A percentile compares a stretch with the other conserved stretches of the same genome.
These are phyloP conservation scores for Metschnikowia vanudenii DNA, from an alignment of 805 yeast genomes.

Conservation along the genomic window DNA sequence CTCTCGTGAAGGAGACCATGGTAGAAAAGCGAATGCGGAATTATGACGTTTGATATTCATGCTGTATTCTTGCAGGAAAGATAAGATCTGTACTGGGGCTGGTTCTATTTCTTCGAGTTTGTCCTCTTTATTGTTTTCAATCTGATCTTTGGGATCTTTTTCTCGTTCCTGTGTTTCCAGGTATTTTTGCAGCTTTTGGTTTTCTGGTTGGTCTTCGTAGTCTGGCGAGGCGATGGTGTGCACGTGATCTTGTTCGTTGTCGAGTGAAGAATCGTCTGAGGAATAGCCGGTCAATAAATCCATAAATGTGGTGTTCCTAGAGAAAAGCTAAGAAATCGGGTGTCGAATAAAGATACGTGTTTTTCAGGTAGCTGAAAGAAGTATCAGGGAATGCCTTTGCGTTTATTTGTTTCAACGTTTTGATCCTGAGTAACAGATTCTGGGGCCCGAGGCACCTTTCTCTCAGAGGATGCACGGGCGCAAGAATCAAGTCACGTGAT, in stretches of 20 bases:
- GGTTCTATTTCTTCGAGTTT: neutral
- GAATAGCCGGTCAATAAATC: constrained; percentile 18
- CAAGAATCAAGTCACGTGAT: too few relatives aligned
- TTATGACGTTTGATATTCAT: constrained; percentile 16
- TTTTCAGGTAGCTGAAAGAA: neutral
- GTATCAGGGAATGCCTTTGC: too few relatives aligned
- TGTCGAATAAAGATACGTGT: neutral
- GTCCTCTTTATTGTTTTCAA: neutral
- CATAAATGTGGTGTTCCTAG: constrained; percentile 2
- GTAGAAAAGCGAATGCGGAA: constrained; percentile 19
- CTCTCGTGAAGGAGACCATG: constrained; percentile 19
- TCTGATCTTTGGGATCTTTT: neutral
- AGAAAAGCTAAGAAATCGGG: too few relatives aligned
- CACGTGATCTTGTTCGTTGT: neutral
- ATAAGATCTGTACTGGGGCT: constrained; percentile 2
- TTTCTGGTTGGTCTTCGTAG: neutral
- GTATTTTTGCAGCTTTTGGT: too few relatives aligned
- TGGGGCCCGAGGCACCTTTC: too few relatives aligned
- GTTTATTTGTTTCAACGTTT: too few relatives aligned
- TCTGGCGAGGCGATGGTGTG: neutral
- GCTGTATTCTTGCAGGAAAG: constrained; percentile 23
- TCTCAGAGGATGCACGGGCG: too few relatives aligned
- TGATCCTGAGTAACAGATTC: too few relatives aligned
- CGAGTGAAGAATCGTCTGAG: constrained; percentile 16
- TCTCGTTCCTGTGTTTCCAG: too few relatives aligned